Evolutionary conservation across 2,329 filamentous ascomycete genomes (phyloP).

Genomic region (Bipolaris bicolor): DNA sequence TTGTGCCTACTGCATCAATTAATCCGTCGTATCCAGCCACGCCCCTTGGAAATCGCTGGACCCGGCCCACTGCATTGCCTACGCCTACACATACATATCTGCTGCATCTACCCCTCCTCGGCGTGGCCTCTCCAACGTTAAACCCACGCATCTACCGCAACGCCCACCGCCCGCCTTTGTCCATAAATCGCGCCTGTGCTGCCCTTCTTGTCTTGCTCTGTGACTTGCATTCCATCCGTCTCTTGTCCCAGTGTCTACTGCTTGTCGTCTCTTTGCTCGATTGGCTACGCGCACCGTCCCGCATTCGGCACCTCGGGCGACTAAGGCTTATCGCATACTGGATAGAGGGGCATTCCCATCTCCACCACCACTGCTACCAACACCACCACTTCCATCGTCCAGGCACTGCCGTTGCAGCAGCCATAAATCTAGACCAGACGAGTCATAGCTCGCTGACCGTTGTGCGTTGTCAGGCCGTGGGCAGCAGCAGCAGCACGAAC

Average conservation of each 20-base stretch:
- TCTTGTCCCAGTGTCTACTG: not conserved
- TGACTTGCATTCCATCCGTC: too few species aligned
- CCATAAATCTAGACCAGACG: slow-evolving; percentile 12
- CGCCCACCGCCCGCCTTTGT: slow-evolving; percentile 16
- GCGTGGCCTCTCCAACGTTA: slow-evolving; percentile 15
- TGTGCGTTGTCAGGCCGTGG: slow-evolving; percentile 42
- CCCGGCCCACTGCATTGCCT: slow-evolving; percentile 34
- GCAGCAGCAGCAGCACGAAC: slow-evolving; percentile 11
- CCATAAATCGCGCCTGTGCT: slow-evolving; percentile 9
- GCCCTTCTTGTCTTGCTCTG: not conserved
- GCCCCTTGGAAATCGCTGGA: slow-evolving; percentile 31
- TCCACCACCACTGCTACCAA: slow-evolving; percentile 10
- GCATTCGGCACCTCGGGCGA: slow-evolving; percentile 40
- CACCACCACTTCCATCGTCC: slow-evolving; percentile 12
- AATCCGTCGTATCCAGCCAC: slow-evolving; percentile 31
- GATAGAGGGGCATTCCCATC: slow-evolving; percentile 31
- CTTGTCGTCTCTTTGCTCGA: slow-evolving; percentile 4
- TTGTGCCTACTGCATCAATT: slow-evolving; percentile 28
- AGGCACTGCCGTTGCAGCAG: slow-evolving; percentile 15
- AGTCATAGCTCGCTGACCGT: slow-evolving; percentile 19
- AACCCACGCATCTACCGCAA: slow-evolving; percentile 8
- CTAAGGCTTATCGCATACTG: slow-evolving; percentile 43
- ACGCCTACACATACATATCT: slow-evolving; percentile 32
- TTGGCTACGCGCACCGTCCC: slow-evolving; percentile 22
- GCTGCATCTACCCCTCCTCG: slow-evolving; percentile 45